Base-by-base conservation (phyloP, 148 eudicot species). In the Cornus florida region DNA sequence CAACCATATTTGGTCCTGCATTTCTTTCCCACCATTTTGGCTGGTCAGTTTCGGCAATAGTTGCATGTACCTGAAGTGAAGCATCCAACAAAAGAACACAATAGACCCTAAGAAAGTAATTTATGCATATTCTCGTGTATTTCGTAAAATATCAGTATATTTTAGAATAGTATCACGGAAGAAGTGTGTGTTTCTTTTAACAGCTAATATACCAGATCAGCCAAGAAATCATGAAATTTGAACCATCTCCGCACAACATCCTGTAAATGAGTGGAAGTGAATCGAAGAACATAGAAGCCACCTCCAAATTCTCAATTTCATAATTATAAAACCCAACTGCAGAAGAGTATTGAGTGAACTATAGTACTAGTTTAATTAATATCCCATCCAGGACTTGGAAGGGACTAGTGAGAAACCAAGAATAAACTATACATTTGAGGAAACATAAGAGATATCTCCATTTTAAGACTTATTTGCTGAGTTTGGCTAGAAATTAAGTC, bases 11-110 rank as follows among this genome's bases (percentile, higher is more conserved):
- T n/a, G 97, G 97, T 57, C 97, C 93, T 24, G 90, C 89, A 91
- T 87, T 91, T 83, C 80, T 93, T 73, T 93, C 95, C 95, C 97
- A 93, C 97, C 95, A 93, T 74, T 92, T 91, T 32, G 97, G 97
- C 83, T 88, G 91, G 69, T 90, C 90, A 24, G 90, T 87, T 87
- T 89, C 92, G 50, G 95, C 89, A 78, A 89, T 86, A 76, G 84
- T 82, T 77, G 97, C 97, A 69, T 83, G 84, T 73, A 86, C 90
- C 97, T 93, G 67, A 74, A 23, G 67, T 73, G 46, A 35, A 83
- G 23, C 22, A 46, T 3, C 3, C 16, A 57, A 57, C 20, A 72
- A 24, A 31, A 28, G 12, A 64, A 57, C 10, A 62, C 66, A 62
- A n/a, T 6, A 62, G 19, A 62, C 6, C 66, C 1, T 62, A 62